A percentile compares a stretch with the other conserved stretches of the same genome.
These are phyloP conservation scores for Podospora pseudocomata DNA, from an alignment of 495 filamentous ascomycete genomes.

Conservation along the genomic window DNA sequence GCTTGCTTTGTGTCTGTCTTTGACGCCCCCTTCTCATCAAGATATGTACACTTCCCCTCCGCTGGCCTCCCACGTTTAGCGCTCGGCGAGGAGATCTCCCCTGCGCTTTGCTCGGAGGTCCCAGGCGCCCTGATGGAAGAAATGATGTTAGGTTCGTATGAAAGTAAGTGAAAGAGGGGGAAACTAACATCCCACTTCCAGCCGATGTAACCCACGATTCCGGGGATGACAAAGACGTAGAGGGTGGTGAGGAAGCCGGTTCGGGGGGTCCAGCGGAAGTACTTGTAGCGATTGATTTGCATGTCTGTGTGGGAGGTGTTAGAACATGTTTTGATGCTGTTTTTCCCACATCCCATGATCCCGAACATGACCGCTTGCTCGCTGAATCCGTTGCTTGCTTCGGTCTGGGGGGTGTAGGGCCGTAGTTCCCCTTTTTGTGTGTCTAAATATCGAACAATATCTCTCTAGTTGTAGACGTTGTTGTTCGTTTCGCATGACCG, in stretches of 20 bases:
- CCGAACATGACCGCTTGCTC: not conserved
- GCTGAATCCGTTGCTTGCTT: too few relatives aligned
- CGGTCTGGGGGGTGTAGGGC: too few relatives aligned
- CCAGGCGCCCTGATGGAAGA: constrained; percentile 66
- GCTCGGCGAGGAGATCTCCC: constrained; percentile 77
- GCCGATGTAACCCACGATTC: constrained; percentile 61
- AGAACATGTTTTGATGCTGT: not conserved
- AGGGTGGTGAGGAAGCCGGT: constrained; percentile 74
- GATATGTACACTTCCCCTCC: not conserved
- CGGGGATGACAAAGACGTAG: constrained; percentile 69
- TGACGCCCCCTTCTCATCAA: not conserved
- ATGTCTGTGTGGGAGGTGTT: constrained; percentile 59
- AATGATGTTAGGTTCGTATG: not conserved
- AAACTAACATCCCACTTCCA: constrained; percentile 77
- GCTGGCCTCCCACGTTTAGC: constrained; percentile 38
- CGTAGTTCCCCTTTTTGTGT: too few relatives aligned
- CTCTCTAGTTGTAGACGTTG: too few relatives aligned
- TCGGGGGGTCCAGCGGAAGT: constrained; percentile 86
- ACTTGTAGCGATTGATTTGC: constrained; percentile 81
- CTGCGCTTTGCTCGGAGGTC: constrained; percentile 81
- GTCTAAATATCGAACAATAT: too few relatives aligned
- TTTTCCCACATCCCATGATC: not conserved
- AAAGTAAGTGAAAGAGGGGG: not conserved
- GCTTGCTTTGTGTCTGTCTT: not conserved
- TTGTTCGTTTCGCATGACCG: too few relatives aligned